Evolutionary conservation across 768 basidiomycete species (phyloP), one percentile per base, ranked within the genome.

Genomic region (Clathrus columnatus): DNA sequence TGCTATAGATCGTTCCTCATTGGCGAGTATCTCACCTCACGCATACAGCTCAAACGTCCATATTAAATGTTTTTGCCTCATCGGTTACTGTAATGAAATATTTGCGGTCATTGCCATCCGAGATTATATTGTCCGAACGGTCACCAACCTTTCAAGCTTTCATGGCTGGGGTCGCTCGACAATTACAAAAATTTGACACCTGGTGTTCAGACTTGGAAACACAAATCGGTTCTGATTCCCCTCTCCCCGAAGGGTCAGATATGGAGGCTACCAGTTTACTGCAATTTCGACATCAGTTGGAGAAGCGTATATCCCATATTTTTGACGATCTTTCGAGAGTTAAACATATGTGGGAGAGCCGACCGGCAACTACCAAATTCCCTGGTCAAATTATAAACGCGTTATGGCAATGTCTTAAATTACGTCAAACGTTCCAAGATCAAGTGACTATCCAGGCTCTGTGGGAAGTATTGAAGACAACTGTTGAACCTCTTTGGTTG

Each of bases 171-270:
- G 69, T 91, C 46, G 80, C 82, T 57, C 60, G 70, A 20, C 80
- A 86, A 54, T 69, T 89, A 3, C 75, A 72, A 20, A 59, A 59
- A 4, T 80, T 91, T 58, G 77, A 87, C 54, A 64, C 61, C 5
- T 91, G 87, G 86, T 90, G 87, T 64, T 81, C 88, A 1, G 65
- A 64, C 14, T 73, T 72, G 54, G 90, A 92, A 67, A 81, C 84
- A 61, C 71, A 72, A 0, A 84, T 91, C 48, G 82, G 79, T 65
- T 71, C 71, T n/a, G n/a, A 36, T 14, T 80, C 85, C 1, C 67
- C 73, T 51, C 73, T 69, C 7, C 84, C 85, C 1, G 55, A 69
- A 4, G 73, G 72, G 6, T 59, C 70, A 51, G 2, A 68, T n/a
- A 63, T 66, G 0, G 64, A 79, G 10, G 69, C 84, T 17, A 75